phyloP scores from a whole-genome alignment of 1,284 basidiomycete species.

The Hemileia vastatrix region DNA sequence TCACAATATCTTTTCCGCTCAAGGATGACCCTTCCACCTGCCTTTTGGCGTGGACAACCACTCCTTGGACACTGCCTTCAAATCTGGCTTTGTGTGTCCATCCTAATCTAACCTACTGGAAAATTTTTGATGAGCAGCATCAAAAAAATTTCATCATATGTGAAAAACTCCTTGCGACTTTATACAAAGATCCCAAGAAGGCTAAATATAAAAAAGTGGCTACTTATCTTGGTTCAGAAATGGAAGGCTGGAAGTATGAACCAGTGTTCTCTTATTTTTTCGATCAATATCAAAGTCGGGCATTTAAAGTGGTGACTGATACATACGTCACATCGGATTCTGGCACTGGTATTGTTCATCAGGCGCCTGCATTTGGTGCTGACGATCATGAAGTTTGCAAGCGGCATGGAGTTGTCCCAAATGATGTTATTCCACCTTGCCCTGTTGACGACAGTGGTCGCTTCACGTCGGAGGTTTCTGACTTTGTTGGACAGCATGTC shows the following conservation, averaged over 20 bases:
- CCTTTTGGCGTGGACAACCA: constrained; percentile 96
- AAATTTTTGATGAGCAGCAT: constrained; percentile 84
- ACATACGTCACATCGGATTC: constrained; percentile 87
- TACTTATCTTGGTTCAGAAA: constrained; percentile 75
- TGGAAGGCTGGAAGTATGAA: constrained; percentile 94
- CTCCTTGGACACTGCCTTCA: constrained; percentile 95
- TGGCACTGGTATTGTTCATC: constrained; percentile 97
- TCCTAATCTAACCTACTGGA: constrained; percentile 91
- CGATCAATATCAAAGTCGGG: constrained; percentile 83
- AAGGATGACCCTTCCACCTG: constrained; percentile 84
- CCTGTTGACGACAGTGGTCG: constrained; percentile 82
- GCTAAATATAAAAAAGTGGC: constrained; percentile 89
- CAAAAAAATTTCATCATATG: constrained; percentile 86
- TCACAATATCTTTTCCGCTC: constrained; percentile 85
- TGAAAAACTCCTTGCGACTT: constrained; percentile 72
- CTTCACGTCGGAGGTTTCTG: constrained; percentile 80
- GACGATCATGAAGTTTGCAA: constrained; percentile 94
- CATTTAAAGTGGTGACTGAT: constrained; percentile 81
- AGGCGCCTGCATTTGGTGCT: constrained; percentile 96
- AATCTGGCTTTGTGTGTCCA: constrained; percentile 93
- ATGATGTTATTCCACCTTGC: constrained; percentile 89
- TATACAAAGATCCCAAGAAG: constrained; percentile 97
- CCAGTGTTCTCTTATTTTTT: constrained; percentile 95
- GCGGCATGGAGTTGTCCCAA: constrained; percentile 65
- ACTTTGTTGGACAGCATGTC: constrained; percentile 81